These are phyloP conservation scores for Bruguiera gymnorhiza DNA, from an alignment of 345 rosid genomes.

Conservation along the genomic window DNA sequence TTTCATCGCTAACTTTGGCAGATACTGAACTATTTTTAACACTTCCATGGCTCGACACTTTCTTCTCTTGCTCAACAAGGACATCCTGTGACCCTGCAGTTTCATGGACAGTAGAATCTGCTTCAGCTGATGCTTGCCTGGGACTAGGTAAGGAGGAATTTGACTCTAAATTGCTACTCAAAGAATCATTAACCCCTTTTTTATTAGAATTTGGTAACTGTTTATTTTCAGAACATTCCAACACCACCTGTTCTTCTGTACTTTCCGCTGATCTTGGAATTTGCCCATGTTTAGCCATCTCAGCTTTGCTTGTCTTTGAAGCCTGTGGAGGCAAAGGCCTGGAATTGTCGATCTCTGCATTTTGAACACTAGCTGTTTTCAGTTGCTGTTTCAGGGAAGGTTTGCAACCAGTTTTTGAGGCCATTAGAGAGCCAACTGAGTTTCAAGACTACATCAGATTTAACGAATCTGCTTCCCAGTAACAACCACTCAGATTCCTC, in stretches of 20 bases:
- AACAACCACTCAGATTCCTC: slow-evolving; percentile 20
- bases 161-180: slow-evolving; percentile 31
- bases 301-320: slow-evolving; percentile 35
- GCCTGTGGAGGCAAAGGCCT: slow-evolving; percentile 33
- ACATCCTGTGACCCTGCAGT: slow-evolving; percentile 40
- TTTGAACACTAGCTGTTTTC: slow-evolving; percentile 27
- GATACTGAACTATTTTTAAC: slow-evolving; percentile 77
- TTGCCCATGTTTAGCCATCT: slow-evolving; percentile 28
- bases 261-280: slow-evolving; percentile 30
- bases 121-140: slow-evolving; percentile 35
- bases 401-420: slow-evolving; percentile 42
- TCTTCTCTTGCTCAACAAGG: slow-evolving; percentile 63
- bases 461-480: slow-evolving; percentile 19
- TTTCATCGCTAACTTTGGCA: slow-evolving; percentile 72
- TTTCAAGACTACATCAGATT: slow-evolving; percentile 27
- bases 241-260: slow-evolving; percentile 24
- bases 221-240: slow-evolving; percentile 42
- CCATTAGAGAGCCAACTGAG: slow-evolving; percentile 34
- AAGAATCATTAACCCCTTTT: slow-evolving; percentile 39
- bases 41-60: slow-evolving; percentile 55
- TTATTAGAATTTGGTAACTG: slow-evolving; percentile 31
- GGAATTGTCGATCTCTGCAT: slow-evolving; percentile 37
- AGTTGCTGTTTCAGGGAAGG: slow-evolving; percentile 41
- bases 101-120: slow-evolving; percentile 41
- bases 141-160: slow-evolving; percentile 36